These are phyloP conservation scores for Stentor coeruleus DNA, from an alignment of 73 alveolate species.

Conservation along the genomic window DNA sequence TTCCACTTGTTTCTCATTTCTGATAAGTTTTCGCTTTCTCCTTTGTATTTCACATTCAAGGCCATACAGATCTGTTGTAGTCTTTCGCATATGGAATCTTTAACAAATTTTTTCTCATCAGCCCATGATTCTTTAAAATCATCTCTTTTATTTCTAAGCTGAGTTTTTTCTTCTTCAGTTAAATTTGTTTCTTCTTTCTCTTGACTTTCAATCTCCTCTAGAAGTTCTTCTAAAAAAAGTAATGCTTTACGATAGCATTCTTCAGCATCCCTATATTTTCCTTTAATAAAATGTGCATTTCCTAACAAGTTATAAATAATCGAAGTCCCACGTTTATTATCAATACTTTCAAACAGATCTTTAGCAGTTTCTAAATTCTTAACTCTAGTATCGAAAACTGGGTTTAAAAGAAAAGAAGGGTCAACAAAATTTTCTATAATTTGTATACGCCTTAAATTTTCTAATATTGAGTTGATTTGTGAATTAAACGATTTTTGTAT, in stretches of 20 bases:
- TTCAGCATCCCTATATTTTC: not conserved
- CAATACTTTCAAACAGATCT: not conserved
- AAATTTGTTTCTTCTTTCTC: not conserved
- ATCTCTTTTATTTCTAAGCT: not conserved
- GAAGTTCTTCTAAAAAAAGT: not conserved
- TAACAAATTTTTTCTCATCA: not conserved
- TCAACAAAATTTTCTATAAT: constrained; percentile 1
- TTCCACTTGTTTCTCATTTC: not conserved
- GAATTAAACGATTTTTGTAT: not conserved
- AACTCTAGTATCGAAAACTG: not conserved
- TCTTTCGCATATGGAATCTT: not conserved
- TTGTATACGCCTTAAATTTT: not conserved
- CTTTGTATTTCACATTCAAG: not conserved
- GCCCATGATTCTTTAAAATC: constrained; percentile 4
- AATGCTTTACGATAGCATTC: constrained; percentile 6
- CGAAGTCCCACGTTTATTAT: constrained; percentile 8
- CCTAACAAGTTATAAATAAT: not conserved
- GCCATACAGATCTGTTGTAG: not conserved
- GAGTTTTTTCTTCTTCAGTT: not conserved
- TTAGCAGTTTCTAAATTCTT: not conserved
- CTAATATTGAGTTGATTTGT: not conserved
- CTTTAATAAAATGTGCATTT: not conserved
- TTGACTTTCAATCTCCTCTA: not conserved
- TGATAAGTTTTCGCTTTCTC: not conserved
- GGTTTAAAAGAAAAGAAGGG: constrained; percentile 4